Evolutionary conservation across 176 grass and related monocot species (phyloP), one percentile per base, ranked within the genome.

Genomic region (Carex scoparia): DNA sequence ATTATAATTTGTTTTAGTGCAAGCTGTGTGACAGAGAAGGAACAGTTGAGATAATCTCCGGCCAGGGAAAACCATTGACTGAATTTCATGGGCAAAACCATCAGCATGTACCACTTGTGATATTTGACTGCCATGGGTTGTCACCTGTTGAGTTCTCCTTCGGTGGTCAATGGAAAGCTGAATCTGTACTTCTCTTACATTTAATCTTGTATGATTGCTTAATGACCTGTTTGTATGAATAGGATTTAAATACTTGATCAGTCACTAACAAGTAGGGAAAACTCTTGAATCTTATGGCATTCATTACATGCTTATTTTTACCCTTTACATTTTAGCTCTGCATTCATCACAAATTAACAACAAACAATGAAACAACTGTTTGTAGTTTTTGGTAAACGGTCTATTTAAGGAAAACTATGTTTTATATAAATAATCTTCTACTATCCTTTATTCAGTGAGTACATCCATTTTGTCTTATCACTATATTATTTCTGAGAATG

Each of bases 91-190:
- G 57, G 58, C 79, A 60, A 2, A 61, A 61, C 18, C 6, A 5
- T 63, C 32, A 27, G 37, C 63, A 61, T 38, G 14, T 10, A 10
- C 56, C n/a, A 10, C 79, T 81, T 40, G 60, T 40, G 16, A 32
- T 81, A 57, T 81, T 81, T 61, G 79, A 81, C 11, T 81, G 30
- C 57, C 55, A 61, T 19, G 79, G 79, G 16, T 28, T 81, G 10
- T 38, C 55, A 10, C 79, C 55, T 40, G 18, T 93, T 82, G 89
- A 91, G 27, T 97, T 97, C 8, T 85, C 83, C 75, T 97, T 94
- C 73, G 86, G 78, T 59, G 85, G 89, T 88, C 89, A 87, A 78
- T 97, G 92, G 94, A 91, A 87, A 81, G 90, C 89, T 79, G 89
- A 97, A 89, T 92, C 94, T 81, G 94, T 97, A 88, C 88, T 91